Evolutionary conservation across 192 early-diverging fungal species (phyloP).

Genomic region (Coemansia sp.): DNA sequence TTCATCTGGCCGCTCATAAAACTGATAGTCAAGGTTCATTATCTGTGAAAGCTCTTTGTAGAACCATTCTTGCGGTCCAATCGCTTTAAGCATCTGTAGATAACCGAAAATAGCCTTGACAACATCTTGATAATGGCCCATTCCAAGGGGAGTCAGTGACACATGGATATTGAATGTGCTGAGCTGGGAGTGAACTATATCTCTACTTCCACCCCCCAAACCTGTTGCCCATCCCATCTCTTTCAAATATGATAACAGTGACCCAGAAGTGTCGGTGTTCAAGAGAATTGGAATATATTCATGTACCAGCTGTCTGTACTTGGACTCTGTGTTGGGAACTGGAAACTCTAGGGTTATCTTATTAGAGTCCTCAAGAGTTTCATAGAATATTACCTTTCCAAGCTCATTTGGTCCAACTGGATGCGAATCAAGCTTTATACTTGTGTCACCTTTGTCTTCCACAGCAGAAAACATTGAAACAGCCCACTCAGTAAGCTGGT

Average conservation of each 20-base stretch:
- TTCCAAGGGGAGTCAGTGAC: conserved; percentile 16
- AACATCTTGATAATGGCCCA: conserved; percentile 27
- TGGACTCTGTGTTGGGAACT: conserved; percentile 67
- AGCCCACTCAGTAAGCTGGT: too few species aligned
- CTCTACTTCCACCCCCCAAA: neutral
- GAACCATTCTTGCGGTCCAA: conserved; percentile 32
- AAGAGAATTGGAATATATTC: conserved; percentile 75
- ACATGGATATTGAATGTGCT: conserved; percentile 16
- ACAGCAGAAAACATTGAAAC: conserved; percentile 62
- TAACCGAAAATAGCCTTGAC: conserved; percentile 28
- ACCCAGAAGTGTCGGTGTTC: conserved; percentile 79
- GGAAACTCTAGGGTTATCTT: conserved; percentile 74
- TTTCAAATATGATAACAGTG: conserved; percentile 77
- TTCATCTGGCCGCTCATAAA: conserved; percentile 62
- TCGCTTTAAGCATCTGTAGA: conserved; percentile 19
- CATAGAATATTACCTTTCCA: conserved; percentile 64
- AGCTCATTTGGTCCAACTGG: conserved; percentile 68
- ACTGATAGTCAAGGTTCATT: conserved; percentile 53
- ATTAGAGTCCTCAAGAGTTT: conserved; percentile 72
- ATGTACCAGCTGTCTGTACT: conserved; percentile 57
- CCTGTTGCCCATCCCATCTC: conserved; percentile 77
- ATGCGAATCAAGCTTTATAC: conserved; percentile 59
- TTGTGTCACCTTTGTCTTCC: conserved; percentile 66
- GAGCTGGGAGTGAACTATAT: conserved; percentile 10
- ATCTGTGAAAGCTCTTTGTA: conserved; percentile 35